Evolutionary conservation across 139 green algal genomes (phyloP).

Genomic region (Diplosphaera chodatii): DNA sequence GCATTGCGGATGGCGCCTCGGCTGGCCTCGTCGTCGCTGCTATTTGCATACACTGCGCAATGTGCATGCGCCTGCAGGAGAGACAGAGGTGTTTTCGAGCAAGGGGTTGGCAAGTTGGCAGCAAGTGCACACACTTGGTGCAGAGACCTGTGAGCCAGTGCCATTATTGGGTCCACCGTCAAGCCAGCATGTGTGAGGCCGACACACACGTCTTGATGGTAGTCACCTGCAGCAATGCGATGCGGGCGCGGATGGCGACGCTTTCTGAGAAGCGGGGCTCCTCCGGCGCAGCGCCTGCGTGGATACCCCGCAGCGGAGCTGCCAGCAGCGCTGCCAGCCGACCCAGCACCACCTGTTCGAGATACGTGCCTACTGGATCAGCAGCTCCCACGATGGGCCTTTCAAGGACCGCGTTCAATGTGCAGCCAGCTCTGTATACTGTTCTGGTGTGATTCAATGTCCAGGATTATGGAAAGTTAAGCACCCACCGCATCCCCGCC

Average conservation of each 20-base stretch:
- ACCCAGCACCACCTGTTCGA: conserved; percentile 49
- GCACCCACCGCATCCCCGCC: conserved; percentile 19
- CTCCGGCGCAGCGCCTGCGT: conserved; percentile 25
- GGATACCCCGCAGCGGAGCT: conserved; percentile 26
- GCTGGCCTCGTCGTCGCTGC: conserved; percentile 3
- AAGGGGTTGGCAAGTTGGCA: too few species aligned
- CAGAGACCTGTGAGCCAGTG: too few species aligned
- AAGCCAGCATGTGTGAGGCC: too few species aligned
- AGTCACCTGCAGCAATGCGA: conserved; percentile 33
- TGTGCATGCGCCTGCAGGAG: conserved; percentile 59
- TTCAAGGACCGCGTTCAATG: too few species aligned
- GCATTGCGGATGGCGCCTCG: conserved; percentile 19
- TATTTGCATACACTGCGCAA: conserved; percentile 34
- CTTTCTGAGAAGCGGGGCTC: conserved; percentile 3
- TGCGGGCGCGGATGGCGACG: conserved; percentile 11
- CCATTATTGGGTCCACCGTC: too few species aligned
- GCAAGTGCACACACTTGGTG: too few species aligned
- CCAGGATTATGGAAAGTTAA: too few species aligned
- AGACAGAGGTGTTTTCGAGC: conserved; percentile 5
- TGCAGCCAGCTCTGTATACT: too few species aligned
- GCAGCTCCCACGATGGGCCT: too few species aligned
- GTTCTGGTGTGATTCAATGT: too few species aligned
- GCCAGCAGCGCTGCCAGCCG: conserved; percentile 60
- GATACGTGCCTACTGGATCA: too few species aligned
- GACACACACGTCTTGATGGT: too few species aligned